Evolutionary conservation across 106 monocot genomes (phyloP), one percentile per base, ranked within the genome.

Genomic region (Cymbidium sinense): DNA sequence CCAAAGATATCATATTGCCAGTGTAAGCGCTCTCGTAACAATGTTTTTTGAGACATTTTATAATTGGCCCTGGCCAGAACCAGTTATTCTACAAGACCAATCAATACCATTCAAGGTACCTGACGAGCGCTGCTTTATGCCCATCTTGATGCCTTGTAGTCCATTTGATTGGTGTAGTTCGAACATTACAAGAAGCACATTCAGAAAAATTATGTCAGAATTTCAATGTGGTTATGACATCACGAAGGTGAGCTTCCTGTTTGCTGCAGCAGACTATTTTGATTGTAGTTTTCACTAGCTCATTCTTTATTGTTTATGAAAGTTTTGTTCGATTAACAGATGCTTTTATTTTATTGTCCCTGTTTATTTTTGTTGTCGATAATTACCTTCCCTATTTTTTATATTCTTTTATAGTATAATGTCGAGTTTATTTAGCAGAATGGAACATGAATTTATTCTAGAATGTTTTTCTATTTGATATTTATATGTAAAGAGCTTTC

Each of bases 81-180:
- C 88, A 44, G 88, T 91, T 29, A 78, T 77, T 21, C 73, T 91
- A 69, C 77, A 44, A 39, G 84, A 65, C 82, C 34, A 50, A 47
- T 84, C 78, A 15, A 78, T 78, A 50, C 84, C 77, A 61, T 79
- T 33, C 37, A 78, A 31, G 71, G 30, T 21, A 61, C 81, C 74
- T 77, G 85, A 83, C 73, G 30, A 54, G 4, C 80, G 86, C 23
- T 76, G 75, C 43, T 34, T 91, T 41, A 88, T 91, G 87, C 91
- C 87, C 35, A 88, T 91, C 41, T 70, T 86, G 86, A 79, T 91
- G 81, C 85, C 91, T 41, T 88, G 83, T 78, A 78, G 70, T 37
- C 81, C 85, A 23, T 82, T 76, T 44, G 82, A 86, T 17, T 88
- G 80, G 78, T 91, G 87, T 72, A 77, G 76, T 19, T 88, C 88